Conservation (phyloP, 2,329 filamentous ascomycete genomes). For the Diaporthe vaccinii region DNA sequence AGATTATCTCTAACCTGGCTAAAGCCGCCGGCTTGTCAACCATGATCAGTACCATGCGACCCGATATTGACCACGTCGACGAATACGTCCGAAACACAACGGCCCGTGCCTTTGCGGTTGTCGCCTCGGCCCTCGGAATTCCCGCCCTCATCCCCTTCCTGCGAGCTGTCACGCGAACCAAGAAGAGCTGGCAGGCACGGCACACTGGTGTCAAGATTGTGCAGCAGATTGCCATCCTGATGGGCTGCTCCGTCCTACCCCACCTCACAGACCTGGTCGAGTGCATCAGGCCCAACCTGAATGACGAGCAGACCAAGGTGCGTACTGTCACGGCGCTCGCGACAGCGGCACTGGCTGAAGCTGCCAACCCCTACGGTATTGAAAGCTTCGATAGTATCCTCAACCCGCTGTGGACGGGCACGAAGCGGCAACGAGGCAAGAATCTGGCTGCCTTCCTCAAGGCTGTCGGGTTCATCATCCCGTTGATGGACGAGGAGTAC, state of each 20-base stretch:
- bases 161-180: conserved; percentile 94
- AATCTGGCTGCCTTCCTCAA: conserved; percentile 96
- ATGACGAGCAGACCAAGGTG: conserved; percentile 98
- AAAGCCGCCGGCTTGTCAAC: conserved; percentile 97
- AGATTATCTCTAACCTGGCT: conserved; percentile 97
- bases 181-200: conserved; percentile 98
- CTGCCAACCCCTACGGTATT: conserved; percentile 98
- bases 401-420: conserved; percentile 96
- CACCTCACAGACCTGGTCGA: conserved; percentile 97
- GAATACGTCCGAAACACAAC: conserved; percentile 99
- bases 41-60: conserved; percentile 99
- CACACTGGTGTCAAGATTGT: conserved; percentile 99
- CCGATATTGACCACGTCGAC: conserved; percentile 97
- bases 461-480: conserved; percentile 97
- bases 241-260: conserved; percentile 96
- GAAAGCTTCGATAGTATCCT: conserved; percentile 98
- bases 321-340: conserved; percentile 95
- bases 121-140: conserved; percentile 95
- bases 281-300: conserved; percentile 94
- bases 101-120: conserved; percentile 95
- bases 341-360: conserved; percentile 94
- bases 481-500: conserved; percentile 99
- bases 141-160: conserved; percentile 95
- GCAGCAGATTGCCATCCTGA: conserved; percentile 97
- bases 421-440: conserved; percentile 95